These are phyloP conservation scores for Lizonia empirigonia DNA, from an alignment of 2,329 filamentous ascomycete genomes.

Conservation along the genomic window DNA sequence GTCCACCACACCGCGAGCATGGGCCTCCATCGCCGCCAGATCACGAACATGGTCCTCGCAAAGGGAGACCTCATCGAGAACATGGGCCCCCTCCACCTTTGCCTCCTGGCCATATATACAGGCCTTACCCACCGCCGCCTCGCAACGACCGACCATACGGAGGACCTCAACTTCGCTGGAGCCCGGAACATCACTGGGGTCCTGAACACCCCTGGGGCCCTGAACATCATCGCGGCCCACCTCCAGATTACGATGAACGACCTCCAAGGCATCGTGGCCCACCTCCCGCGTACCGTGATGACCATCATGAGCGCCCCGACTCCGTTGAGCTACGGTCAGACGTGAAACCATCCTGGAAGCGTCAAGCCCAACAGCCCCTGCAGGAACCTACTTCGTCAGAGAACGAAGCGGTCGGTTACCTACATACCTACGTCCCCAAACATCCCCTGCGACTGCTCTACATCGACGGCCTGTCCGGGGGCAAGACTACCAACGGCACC, in stretches of 20 bases:
- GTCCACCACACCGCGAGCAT: neutral
- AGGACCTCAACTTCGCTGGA: neutral
- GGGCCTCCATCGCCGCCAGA: neutral
- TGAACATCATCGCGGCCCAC: neutral
- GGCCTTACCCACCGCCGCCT: slow-evolving; percentile 18
- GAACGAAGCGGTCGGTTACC: slow-evolving; percentile 55
- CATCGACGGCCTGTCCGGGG: slow-evolving; percentile 72
- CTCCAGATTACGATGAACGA: neutral
- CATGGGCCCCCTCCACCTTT: slow-evolving; percentile 16
- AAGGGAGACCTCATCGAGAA: neutral
- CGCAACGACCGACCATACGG: neutral
- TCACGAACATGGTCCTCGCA: slow-evolving; percentile 1
- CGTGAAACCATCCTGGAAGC: neutral
- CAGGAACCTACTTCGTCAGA: neutral
- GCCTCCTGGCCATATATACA: slow-evolving; percentile 10
- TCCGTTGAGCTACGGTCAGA: neutral
- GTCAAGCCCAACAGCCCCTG: slow-evolving; percentile 13
- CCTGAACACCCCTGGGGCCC: no score
- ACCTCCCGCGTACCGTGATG: neutral
- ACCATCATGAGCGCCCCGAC: neutral
- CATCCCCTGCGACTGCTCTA: slow-evolving; percentile 67
- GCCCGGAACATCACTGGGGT: neutral
- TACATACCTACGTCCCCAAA: slow-evolving; percentile 69
- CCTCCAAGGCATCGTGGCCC: neutral
- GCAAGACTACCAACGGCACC: slow-evolving; percentile 68